Percentiles rank a stretch among this genome's conserved stretches.
Conservation (phyloP, 2,329 filamentous ascomycete species). For the Botrytis hyacinthi region DNA sequence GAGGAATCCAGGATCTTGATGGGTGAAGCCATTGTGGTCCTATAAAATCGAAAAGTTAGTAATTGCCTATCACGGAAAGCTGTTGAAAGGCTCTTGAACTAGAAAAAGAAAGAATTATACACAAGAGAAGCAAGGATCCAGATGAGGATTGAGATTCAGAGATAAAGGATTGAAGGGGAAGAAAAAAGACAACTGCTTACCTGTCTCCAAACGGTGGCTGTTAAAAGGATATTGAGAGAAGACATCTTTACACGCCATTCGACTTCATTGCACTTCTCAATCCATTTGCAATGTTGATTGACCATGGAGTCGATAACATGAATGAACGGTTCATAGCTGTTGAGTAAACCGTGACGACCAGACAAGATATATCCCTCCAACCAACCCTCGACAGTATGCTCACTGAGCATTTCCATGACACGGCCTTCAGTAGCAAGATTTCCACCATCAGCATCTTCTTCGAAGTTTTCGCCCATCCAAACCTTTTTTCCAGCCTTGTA, state of each 20-base stretch:
- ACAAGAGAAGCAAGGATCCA: no score
- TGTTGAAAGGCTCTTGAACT: neutral
- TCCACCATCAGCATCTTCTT: constrained; percentile 71
- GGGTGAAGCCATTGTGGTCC: constrained; percentile 78
- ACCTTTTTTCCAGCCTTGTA: constrained; percentile 76
- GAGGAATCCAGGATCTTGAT: constrained; percentile 78
- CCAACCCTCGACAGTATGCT: constrained; percentile 79
- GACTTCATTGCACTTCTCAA: constrained; percentile 77
- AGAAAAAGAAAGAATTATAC: neutral
- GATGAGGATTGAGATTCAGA: neutral
- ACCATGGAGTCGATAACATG: constrained; percentile 85
- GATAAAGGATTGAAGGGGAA: no score
- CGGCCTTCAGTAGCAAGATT: constrained; percentile 67
- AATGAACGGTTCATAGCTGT: constrained; percentile 81
- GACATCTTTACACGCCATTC: constrained; percentile 72
- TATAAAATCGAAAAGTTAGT: neutral
- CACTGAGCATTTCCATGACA: constrained; percentile 82
- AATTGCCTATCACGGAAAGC: neutral
- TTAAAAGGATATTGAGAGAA: constrained; percentile 77
- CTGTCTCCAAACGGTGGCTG: constrained; percentile 76
- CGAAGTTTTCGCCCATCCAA: constrained; percentile 76
- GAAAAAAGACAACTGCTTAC: constrained; percentile 38
- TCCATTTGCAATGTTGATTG: constrained; percentile 83
- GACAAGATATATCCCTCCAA: constrained; percentile 75
- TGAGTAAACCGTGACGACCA: constrained; percentile 69